Evolutionary conservation across 805 yeast genomes (phyloP), one percentile per base, ranked within the genome.

Genomic region (Metschnikowia sp.): DNA sequence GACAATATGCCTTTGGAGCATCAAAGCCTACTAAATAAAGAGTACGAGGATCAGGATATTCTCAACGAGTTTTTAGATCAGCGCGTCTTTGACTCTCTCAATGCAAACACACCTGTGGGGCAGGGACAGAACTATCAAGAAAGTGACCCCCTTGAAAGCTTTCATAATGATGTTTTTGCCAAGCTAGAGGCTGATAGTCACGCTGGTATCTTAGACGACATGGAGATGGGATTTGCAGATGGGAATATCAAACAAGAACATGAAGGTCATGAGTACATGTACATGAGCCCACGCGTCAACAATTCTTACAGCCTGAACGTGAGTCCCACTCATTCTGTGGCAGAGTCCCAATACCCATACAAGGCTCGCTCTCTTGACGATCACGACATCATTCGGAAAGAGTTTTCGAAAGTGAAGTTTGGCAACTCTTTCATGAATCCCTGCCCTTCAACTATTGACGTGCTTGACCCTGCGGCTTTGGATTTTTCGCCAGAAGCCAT

Each of bases 61-160:
- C 58, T 82, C 39, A 83, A 79, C 55, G 86, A 82, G 57, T 78
- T 79, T 46, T 64, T 79, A 44, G 82, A 79, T 56, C 75, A 77
- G 52, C 63, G 82, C 45, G 75, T 78, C 9, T 78, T 75, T 50
- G 81, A 77, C 35, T 60, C 61, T 31, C 36, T 58, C 32, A 55
- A 53, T 26, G 52, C 57, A 15, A 56, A 54, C 39, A 56, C 61
- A 8, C 61, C 63, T 6, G 56, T 44, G 34, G 44, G 42, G 10
- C 47, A 39, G 3, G 36, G 19, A 19, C 40, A 32, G 40, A 36
- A 37, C 12, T 42, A 32, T 26, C 26, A 28, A 10, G 46, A 33
- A 12, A 19, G 18, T 12, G 42, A 28, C n/a, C 44, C 41, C 30
- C 40, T 44, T 22, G 49, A 45, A 9, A 32, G 32, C 30, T 45